Percentiles rank a stretch among this genome's conserved stretches.
These are phyloP conservation scores for Tylopilus subfusipes DNA, from an alignment of 768 basidiomycete genomes.

Conservation along the genomic window DNA sequence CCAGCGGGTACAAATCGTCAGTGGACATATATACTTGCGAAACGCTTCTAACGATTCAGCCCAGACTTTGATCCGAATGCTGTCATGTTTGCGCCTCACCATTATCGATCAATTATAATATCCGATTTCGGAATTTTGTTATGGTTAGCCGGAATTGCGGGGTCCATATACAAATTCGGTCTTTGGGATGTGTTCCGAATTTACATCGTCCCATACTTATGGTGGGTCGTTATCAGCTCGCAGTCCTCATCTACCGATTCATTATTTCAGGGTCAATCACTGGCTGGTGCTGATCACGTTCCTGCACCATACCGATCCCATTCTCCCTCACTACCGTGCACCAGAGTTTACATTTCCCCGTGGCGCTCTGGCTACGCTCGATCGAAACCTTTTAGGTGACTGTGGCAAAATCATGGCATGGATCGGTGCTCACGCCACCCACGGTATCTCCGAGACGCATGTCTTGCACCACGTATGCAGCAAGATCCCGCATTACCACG, in stretches of 20 bases:
- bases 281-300: constrained; percentile 97
- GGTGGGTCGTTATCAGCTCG: constrained; percentile 36
- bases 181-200: constrained; percentile 70
- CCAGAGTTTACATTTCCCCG: constrained; percentile 89
- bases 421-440: constrained; percentile 59
- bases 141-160: constrained; percentile 60
- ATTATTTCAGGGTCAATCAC: constrained; percentile 66
- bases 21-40: constrained; percentile 25
- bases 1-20: constrained; percentile 75
- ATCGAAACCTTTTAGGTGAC: constrained; percentile 77
- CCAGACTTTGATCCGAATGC: constrained; percentile 75
- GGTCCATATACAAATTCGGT: constrained; percentile 57
- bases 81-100: constrained; percentile 79
- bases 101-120: constrained; percentile 68
- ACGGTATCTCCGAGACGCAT: not conserved
- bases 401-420: constrained; percentile 77
- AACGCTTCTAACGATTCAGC: not conserved
- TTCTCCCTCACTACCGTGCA: constrained; percentile 90
- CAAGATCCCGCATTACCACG: constrained; percentile 96
- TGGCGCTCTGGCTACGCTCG: constrained; percentile 89
- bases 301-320: constrained; percentile 96
- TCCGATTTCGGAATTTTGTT: constrained; percentile 81
- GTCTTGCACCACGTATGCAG: constrained; percentile 88
- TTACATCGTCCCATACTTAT: constrained; percentile 88
- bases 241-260: not conserved